Conservation (phyloP, 495 filamentous ascomycete genomes). For the Neurospora sp. region DNA sequence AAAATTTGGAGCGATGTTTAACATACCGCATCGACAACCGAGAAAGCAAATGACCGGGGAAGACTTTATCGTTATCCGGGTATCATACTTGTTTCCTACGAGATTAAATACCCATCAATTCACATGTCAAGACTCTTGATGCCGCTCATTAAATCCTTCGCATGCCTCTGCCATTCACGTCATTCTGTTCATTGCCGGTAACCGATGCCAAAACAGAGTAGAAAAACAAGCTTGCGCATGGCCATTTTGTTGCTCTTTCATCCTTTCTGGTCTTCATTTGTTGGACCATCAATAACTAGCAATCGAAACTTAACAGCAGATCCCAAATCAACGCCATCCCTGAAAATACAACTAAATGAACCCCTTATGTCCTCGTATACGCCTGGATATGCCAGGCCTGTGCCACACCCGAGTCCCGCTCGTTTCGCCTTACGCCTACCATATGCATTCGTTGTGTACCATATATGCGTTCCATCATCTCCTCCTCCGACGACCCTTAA, state of each 20-base stretch:
- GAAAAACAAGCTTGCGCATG: neutral
- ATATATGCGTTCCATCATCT: neutral
- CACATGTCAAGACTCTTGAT: neutral
- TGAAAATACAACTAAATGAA: neutral
- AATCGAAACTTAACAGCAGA: neutral
- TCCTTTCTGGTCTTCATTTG: neutral
- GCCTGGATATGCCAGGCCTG: neutral
- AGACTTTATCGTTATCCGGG: too few relatives aligned
- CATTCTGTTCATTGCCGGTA: neutral
- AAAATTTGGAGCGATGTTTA: too few relatives aligned
- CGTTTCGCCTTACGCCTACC: neutral
- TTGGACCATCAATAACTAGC: neutral
- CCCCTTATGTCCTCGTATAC: neutral
- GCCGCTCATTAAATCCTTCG: neutral
- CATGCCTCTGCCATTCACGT: neutral
- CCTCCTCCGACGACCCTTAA: neutral
- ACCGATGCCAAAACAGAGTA: neutral
- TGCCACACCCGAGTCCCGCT: neutral
- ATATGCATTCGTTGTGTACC: neutral
- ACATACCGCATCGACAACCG: too few relatives aligned
- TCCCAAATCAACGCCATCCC: neutral
- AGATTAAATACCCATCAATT: neutral
- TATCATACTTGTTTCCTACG: neutral
- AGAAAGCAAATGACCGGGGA: too few relatives aligned
- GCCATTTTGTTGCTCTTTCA: neutral